Conservation (phyloP, 208 protist genomes). For the Borovskyia barvae region DNA sequence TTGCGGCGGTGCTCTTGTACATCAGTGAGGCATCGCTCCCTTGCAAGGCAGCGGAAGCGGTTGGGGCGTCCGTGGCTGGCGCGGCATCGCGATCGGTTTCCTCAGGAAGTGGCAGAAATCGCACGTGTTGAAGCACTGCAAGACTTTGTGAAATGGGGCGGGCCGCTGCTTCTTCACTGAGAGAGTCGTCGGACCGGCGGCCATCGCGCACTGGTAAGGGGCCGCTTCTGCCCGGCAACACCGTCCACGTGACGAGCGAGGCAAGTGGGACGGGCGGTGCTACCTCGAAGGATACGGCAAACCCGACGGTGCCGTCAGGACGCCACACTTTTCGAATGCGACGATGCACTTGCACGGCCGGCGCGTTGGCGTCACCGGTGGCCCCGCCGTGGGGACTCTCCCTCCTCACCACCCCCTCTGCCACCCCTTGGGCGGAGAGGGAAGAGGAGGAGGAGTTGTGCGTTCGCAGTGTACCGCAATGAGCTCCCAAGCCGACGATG, state of each 20-base stretch:
- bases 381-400: too few relatives aligned
- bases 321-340: constrained; percentile 13
- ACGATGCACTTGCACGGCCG: background rate
- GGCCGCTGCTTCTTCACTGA: background rate
- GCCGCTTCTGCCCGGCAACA: too few relatives aligned
- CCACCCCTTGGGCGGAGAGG: constrained; percentile 3
- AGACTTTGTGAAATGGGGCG: background rate
- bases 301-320: constrained; percentile 17
- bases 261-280: constrained; percentile 44
- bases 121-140: constrained; percentile 28
- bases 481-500: constrained; percentile 63
- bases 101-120: constrained; percentile 15
- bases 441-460: too few relatives aligned
- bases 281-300: constrained; percentile 58
- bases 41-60: too few relatives aligned
- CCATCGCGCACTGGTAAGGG: too few relatives aligned
- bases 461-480: constrained; percentile 68
- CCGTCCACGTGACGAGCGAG: constrained; percentile 59
- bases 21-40: too few relatives aligned
- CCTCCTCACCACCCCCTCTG: too few relatives aligned
- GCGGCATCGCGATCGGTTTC: background rate
- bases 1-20: constrained; percentile 35
- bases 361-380: too few relatives aligned
- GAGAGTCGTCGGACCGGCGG: background rate
- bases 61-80: too few relatives aligned